Evolutionary conservation across 306 rosid species (phyloP), one percentile per base, ranked within the genome.

Genomic region (Medicago truncatula): DNA sequence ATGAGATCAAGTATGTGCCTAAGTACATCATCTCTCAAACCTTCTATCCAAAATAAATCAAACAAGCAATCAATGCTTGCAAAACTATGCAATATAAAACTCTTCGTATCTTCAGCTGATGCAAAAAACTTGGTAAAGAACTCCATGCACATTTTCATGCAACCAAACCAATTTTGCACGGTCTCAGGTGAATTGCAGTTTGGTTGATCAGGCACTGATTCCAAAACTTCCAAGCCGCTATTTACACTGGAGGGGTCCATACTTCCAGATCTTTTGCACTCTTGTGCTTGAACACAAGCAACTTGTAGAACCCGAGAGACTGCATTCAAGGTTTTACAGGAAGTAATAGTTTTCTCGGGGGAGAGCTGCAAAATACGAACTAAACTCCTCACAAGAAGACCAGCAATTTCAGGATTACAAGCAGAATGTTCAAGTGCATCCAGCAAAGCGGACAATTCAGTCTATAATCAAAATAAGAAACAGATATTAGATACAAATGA

Each of bases 11-110:
- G 90, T 83, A 92, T 90, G 78, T 90, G 89, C 76, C 81, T 77
- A 46, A 89, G 91, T 77, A 89, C 97, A 56, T 77, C 86, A 75
- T 82, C 85, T 78, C 97, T 87, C 86, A 95, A 84, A 85, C 86
- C 86, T 81, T 90, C 92, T 62, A 87, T 93, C 99, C 99, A 95
- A 83, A 92, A 92, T 71, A 95, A 88, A 79, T 95, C 96, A 84
- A 95, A 92, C 82, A 95, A 79, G 75, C 84, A 82, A 78, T 91
- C 97, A 71, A 92, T 81, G 83, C 97, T 85, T 63, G 89, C 46
- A 15, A 86, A 69, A 69, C 84, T 87, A 73, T 78, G 94, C 86
- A 95, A 81, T 78, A 90, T 83, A 86, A 81, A 81, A 71, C 63
- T 87, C 80, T 85, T 67, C n/a, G 89, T 70, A 64, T 95, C 99